These are phyloP conservation scores for Withania somnifera DNA, from an alignment of 305 asterid species.

Conservation along the genomic window DNA sequence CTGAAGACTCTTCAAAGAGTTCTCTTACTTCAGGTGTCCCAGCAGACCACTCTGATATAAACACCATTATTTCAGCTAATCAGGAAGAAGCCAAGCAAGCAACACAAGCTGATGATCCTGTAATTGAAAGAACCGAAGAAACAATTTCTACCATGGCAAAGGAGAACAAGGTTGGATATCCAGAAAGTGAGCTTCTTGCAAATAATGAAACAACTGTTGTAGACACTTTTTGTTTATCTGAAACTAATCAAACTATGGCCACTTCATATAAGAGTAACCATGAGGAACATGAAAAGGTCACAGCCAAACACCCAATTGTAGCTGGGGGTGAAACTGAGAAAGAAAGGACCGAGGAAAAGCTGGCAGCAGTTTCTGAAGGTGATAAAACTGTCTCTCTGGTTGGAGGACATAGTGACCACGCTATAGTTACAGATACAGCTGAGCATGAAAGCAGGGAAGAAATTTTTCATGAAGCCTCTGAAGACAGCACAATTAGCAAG, in stretches of 20 bases:
- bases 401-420: background rate
- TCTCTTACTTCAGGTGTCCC: constrained; percentile 3
- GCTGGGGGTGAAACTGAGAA: constrained; percentile 17
- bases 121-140: constrained; percentile 1
- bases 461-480: background rate
- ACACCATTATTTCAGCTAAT: constrained; percentile 6
- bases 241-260: constrained; percentile 13
- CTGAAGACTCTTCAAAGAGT: background rate
- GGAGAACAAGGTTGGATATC: constrained; percentile 9
- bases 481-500: background rate
- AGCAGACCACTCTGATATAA: background rate
- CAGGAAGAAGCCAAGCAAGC: constrained; percentile 14
- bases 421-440: background rate
- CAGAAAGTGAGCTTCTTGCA: constrained; percentile 15
- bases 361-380: background rate
- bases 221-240: constrained; percentile 3
- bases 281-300: constrained; percentile 13
- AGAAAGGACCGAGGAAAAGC: constrained; percentile 14
- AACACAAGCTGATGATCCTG: constrained; percentile 8
- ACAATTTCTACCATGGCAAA: constrained; percentile 8
- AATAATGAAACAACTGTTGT: constrained; percentile 9
- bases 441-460: background rate
- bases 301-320: background rate
- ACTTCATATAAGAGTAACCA: constrained; percentile 12
- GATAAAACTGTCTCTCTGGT: background rate